phyloP scores from a whole-genome alignment of 768 basidiomycete species.

The Naganishia randhawae region DNA sequence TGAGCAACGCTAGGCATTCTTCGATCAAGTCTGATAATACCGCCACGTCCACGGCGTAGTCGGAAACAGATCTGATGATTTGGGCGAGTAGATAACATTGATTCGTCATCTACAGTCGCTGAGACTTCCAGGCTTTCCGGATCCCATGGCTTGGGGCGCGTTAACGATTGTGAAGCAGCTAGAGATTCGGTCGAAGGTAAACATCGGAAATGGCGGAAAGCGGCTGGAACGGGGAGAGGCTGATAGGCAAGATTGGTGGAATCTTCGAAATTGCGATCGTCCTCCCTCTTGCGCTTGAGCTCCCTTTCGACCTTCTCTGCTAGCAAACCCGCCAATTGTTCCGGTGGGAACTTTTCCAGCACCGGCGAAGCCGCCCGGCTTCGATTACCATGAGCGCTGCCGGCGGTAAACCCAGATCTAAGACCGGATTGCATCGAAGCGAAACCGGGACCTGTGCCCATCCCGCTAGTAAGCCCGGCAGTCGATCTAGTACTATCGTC shows the following conservation, averaged over 20 bases:
- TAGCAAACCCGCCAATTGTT: conserved; percentile 60
- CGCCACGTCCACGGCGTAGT: conserved; percentile 75
- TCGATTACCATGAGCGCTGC: conserved; percentile 28
- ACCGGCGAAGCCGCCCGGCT: conserved; percentile 38
- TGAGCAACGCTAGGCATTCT: conserved; percentile 30
- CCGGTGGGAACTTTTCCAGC: conserved; percentile 47
- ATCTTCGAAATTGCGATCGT: conserved; percentile 82
- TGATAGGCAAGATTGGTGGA: conserved; percentile 76
- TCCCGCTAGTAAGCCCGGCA: conserved; percentile 1
- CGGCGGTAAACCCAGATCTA: conserved; percentile 40
- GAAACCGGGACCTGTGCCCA: background rate
- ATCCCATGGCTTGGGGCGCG: conserved; percentile 18
- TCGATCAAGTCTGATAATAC: conserved; percentile 72
- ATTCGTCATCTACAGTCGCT: conserved; percentile 9
- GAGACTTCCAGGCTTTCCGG: conserved; percentile 20
- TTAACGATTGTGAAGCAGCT: conserved; percentile 53
- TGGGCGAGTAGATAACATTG: conserved; percentile 34
- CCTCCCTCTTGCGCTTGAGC: conserved; percentile 63
- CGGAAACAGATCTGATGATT: conserved; percentile 57
- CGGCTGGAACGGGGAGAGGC: conserved; percentile 58
- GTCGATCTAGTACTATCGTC: conserved; percentile 34
- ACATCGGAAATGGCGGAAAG: conserved; percentile 51
- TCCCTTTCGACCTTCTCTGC: conserved; percentile 64
- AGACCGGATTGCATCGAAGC: conserved; percentile 50
- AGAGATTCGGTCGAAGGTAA: conserved; percentile 56